phyloP scores from a whole-genome alignment of 495 filamentous ascomycete species.

The Xylaria curta region DNA sequence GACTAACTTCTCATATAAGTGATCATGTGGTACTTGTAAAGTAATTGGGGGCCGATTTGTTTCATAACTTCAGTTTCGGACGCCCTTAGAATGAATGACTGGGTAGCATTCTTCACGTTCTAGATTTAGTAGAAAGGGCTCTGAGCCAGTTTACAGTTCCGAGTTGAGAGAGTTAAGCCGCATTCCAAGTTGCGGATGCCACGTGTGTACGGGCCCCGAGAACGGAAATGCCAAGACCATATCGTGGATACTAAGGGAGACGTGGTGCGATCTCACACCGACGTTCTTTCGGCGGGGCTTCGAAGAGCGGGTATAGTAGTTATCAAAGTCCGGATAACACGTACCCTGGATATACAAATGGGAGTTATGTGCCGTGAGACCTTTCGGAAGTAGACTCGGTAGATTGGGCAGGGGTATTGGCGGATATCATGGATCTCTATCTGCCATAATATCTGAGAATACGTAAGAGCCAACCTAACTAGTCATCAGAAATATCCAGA shows the following conservation, averaged over 20 bases:
- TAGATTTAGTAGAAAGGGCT: neutral
- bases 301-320: neutral
- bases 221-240: conserved; percentile 11
- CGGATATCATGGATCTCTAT: neutral
- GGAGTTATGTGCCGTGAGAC: neutral
- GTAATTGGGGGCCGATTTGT: neutral
- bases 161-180: neutral
- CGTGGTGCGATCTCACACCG: conserved; percentile 17
- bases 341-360: neutral
- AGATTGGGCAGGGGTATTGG: neutral
- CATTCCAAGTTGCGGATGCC: conserved; percentile 8
- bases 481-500: neutral
- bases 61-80: neutral
- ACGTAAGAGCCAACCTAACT: neutral
- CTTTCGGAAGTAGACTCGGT: neutral
- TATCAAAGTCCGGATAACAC: neutral
- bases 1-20: neutral
- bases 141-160: neutral
- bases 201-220: conserved; percentile 20
- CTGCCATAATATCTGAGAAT: conserved; percentile 13
- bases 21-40: neutral
- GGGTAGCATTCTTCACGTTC: neutral
- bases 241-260: neutral
- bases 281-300: neutral
- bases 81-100: neutral